A percentile compares a stretch with the other conserved stretches of the same genome.
Evolutionary conservation across 176 grass and related monocot species (phyloP).

Genomic region (Cymbopogon citratus): DNA sequence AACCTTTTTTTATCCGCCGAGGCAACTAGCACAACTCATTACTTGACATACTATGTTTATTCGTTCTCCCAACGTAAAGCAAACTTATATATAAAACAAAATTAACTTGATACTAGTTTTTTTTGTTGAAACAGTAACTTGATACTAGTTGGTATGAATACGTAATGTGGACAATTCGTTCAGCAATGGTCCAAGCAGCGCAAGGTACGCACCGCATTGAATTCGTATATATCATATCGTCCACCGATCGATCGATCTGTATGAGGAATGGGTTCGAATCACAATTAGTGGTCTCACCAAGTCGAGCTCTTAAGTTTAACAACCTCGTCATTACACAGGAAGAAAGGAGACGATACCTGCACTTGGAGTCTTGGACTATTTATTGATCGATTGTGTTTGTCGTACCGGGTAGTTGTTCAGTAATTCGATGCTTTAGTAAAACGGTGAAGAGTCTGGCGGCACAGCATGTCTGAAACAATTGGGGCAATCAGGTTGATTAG

Average conservation of each 20-base stretch:
- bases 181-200: constrained; percentile 2
- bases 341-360: not conserved
- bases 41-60: too few species aligned
- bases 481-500: not conserved
- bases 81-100: too few species aligned
- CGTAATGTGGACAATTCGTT: not conserved
- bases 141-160: too few species aligned
- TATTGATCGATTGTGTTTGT: not conserved
- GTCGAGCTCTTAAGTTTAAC: constrained; percentile 8
- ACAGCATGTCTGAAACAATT: not conserved
- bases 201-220: constrained; percentile 1
- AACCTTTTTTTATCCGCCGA: too few species aligned
- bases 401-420: not conserved
- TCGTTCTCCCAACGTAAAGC: too few species aligned
- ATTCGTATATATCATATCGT: not conserved
- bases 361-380: not conserved
- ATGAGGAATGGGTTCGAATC: not conserved
- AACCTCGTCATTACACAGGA: constrained; percentile 6
- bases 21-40: too few species aligned
- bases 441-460: not conserved
- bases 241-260: not conserved
- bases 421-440: not conserved
- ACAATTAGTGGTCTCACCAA: constrained; percentile 13
- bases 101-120: too few species aligned
- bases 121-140: too few species aligned